Evolutionary conservation across 2,329 filamentous ascomycete genomes (phyloP).

Genomic region (Chalaropsis thielavioides): DNA sequence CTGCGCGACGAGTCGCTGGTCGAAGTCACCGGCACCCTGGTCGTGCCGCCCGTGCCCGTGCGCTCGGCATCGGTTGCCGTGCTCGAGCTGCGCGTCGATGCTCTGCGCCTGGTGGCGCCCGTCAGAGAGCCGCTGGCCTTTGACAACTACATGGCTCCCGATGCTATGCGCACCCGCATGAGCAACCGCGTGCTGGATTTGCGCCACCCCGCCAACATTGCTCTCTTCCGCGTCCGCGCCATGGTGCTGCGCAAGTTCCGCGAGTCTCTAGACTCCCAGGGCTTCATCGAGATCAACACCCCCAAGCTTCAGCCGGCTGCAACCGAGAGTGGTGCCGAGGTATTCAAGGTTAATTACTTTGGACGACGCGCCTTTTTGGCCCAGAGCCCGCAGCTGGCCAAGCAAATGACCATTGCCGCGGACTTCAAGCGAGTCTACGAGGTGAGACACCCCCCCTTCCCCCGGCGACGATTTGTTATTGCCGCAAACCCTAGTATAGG

Average conservation of each 20-base stretch:
- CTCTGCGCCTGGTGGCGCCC: slow-evolving; percentile 37
- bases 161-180: slow-evolving; percentile 49
- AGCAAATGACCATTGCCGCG: slow-evolving; percentile 82
- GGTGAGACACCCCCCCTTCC: slow-evolving; percentile 24
- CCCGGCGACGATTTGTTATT: too few species aligned
- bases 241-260: slow-evolving; percentile 71
- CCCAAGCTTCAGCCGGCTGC: slow-evolving; percentile 83
- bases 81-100: slow-evolving; percentile 56
- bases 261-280: slow-evolving; percentile 53
- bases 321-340: slow-evolving; percentile 79
- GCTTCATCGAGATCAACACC: slow-evolving; percentile 86
- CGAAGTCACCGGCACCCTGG: slow-evolving; percentile 57
- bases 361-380: slow-evolving; percentile 74
- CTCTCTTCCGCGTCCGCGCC: slow-evolving; percentile 76
- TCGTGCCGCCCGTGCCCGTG: slow-evolving; percentile 58
- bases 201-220: slow-evolving; percentile 71
- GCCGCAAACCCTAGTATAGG: not conserved
- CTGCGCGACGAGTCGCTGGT: slow-evolving; percentile 66
- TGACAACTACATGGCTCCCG: slow-evolving; percentile 31
- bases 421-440: slow-evolving; percentile 86
- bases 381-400: slow-evolving; percentile 81
- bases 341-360: slow-evolving; percentile 89
- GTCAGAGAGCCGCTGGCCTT: slow-evolving; percentile 34
- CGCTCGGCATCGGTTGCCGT: slow-evolving; percentile 61
- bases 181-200: slow-evolving; percentile 71